These are phyloP conservation scores for Flaveria bidentis DNA, from an alignment of 129 eudicot species.

Conservation along the genomic window DNA sequence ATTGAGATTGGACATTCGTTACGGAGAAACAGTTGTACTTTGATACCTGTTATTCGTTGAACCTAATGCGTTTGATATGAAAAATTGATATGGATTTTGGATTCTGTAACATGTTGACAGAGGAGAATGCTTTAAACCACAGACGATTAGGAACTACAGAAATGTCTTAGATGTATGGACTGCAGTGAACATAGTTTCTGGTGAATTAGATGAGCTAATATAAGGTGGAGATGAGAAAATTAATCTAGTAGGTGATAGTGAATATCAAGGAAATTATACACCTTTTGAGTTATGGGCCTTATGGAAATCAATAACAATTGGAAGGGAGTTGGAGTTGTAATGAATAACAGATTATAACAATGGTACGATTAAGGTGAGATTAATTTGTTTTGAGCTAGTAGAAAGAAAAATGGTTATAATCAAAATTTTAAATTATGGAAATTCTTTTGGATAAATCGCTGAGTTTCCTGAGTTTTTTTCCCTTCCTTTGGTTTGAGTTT, in stretches of 20 bases:
- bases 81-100: not conserved
- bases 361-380: not conserved
- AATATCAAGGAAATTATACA: not conserved
- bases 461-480: too few relatives aligned
- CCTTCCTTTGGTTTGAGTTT: too few relatives aligned
- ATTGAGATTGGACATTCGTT: too few relatives aligned
- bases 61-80: not conserved
- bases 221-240: not conserved
- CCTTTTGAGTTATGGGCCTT: not conserved
- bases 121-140: not conserved
- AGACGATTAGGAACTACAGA: not conserved
- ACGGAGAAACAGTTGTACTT: too few relatives aligned
- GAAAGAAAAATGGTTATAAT: not conserved
- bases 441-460: too few relatives aligned
- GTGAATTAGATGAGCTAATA: not conserved
- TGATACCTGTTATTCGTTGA: not conserved
- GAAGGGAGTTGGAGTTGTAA: not conserved
- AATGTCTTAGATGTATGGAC: not conserved
- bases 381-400: not conserved
- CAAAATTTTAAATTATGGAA: too few relatives aligned
- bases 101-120: not conserved
- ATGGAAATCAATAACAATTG: not conserved
- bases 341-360: not conserved
- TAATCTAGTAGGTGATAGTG: not conserved
- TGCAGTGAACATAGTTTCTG: not conserved